A percentile compares a stretch with the other conserved stretches of the same genome.
Conservation (phyloP, 768 basidiomycete species). For the Dacryopinax primogenitus region DNA sequence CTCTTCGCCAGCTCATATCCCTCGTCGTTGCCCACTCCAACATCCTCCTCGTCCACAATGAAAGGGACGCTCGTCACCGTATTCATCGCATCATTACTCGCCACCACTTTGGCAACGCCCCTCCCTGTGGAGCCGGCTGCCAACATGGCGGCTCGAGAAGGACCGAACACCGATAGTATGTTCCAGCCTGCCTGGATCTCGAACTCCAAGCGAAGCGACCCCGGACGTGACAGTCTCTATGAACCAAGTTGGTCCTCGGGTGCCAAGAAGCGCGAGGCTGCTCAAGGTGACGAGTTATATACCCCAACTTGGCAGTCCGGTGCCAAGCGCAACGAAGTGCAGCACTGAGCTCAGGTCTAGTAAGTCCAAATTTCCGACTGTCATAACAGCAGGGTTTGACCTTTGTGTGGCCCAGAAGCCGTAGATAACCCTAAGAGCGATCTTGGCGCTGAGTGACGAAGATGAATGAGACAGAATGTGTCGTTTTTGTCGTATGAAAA, state of each 20-base stretch:
- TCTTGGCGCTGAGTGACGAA: too few species aligned
- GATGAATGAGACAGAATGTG: too few species aligned
- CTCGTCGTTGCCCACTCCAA: background rate
- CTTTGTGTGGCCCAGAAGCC: too few species aligned
- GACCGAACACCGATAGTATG: background rate
- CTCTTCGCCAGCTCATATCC: background rate
- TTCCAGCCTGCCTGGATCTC: background rate
- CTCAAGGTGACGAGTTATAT: background rate
- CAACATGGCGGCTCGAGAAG: background rate
- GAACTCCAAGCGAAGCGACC: background rate
- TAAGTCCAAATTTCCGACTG: too few species aligned
- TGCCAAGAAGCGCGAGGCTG: background rate
- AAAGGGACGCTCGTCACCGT: background rate
- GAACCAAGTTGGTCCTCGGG: background rate
- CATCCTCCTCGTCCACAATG: background rate
- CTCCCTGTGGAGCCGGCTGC: background rate
- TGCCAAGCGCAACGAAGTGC: too few species aligned
- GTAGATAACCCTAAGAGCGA: too few species aligned
- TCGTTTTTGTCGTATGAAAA: too few species aligned
- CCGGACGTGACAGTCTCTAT: background rate
- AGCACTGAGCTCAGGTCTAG: too few species aligned
- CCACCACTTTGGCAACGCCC: background rate
- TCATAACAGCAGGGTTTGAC: too few species aligned
- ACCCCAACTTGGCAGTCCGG: too few species aligned
- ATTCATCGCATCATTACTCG: background rate